Percentiles rank a stretch among this genome's conserved stretches.
phyloP scores from a whole-genome alignment of 495 filamentous ascomycete genomes.

The Penicillium argentinense region DNA sequence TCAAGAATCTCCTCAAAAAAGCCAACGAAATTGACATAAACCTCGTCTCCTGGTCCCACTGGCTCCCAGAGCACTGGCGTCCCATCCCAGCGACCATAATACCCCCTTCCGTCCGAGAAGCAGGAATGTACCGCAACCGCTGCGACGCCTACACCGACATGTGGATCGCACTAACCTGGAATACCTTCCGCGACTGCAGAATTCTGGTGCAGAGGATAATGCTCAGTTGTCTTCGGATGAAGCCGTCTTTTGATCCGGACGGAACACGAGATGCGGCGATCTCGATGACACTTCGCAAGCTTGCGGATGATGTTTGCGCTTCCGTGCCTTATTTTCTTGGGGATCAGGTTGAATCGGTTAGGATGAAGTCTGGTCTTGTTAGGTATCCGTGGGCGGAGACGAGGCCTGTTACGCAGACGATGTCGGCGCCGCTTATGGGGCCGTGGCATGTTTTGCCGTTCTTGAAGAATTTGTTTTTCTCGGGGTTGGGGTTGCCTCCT shows the following conservation, averaged over 20 bases:
- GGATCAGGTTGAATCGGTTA: conserved; percentile 32
- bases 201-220: conserved; percentile 57
- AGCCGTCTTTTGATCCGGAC: conserved; percentile 10
- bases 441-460: conserved; percentile 35
- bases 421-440: conserved; percentile 36
- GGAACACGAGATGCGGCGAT: conserved; percentile 1
- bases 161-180: conserved; percentile 63
- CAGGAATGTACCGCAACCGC: conserved; percentile 46
- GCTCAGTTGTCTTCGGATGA: conserved; percentile 27
- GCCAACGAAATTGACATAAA: conserved; percentile 29
- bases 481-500: conserved; percentile 20
- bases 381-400: conserved; percentile 37
- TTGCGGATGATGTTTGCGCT: conserved; percentile 43
- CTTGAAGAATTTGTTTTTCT: conserved; percentile 23
- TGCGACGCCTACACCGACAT: conserved; percentile 61
- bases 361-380: conserved; percentile 29
- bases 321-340: conserved; percentile 44
- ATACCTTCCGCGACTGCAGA: conserved; percentile 59
- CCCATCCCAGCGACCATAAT: conserved; percentile 33
- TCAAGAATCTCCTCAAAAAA: conserved; percentile 20
- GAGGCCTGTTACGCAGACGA: conserved; percentile 23
- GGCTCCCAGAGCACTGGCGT: conserved; percentile 31
- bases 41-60: conserved; percentile 28
- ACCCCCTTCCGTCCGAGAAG: conserved; percentile 31
- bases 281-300: conserved; percentile 22